Evolutionary conservation across 192 early-diverging fungal genomes (phyloP), one percentile per base, ranked within the genome.

Genomic region (Gigaspora rosea): DNA sequence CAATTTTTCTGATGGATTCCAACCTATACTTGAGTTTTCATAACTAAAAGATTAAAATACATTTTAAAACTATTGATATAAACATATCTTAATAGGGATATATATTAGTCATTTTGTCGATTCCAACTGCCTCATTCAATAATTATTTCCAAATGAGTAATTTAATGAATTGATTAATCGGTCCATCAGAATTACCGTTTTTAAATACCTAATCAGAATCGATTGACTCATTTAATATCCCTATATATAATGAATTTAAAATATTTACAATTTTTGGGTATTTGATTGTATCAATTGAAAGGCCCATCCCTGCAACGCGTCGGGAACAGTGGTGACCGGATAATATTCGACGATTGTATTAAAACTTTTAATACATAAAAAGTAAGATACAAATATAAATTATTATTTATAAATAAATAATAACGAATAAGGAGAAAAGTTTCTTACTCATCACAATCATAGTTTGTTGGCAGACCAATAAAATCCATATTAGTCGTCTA

Each of bases 241-340:
- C 36, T 46, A 36, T 15, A 66, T 16, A 36, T 0, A 0, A 71
- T 12, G 0, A 20, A 48, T 52, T 15, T 48, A 41, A 4, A 33
- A 36, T 47, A 54, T 79, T 66, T 81, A 91, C 88, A 87, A 49
- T 9, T 86, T 79, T 54, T 86, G 72, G n/a, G 90, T 67, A 76
- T 91, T 91, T 9, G 50, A 58, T 78, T 91, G 89, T 8, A 90
- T 80, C 11, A 90, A 80, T 11, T 83, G n/a, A 78, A 89, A 86
- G 2, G 80, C 73, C 85, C 88, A 91, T 58, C 85, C 74, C 10
- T 68, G 63, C 16, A 89, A 72, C 20, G 54, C 20, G 2, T 12
- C 2, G 16, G 86, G 79, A 56, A 88, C 57, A 41, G 74, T 63
- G 1, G 20, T 16, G 65, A 79, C 75, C 15, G 71, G n/a, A 71